Conservation (phyloP, 345 rosid genomes). For the Nephelium lappaceum region DNA sequence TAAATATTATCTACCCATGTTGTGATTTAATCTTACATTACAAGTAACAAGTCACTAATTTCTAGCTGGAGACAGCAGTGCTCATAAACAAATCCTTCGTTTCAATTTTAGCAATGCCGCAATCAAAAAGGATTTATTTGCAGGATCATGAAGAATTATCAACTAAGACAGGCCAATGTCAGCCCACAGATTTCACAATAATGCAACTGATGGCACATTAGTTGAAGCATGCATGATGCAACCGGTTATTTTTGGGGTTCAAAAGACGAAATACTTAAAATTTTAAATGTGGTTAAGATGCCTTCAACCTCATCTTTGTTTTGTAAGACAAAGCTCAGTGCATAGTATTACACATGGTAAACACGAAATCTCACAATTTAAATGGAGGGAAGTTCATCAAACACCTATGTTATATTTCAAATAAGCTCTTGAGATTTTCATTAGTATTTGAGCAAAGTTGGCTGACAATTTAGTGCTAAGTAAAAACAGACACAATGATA, state of each 20-base stretch:
- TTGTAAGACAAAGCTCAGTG: neutral
- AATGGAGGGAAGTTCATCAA: neutral
- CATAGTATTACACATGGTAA: neutral
- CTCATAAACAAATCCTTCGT: neutral
- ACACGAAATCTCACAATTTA: neutral
- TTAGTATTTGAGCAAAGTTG: neutral
- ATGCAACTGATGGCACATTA: neutral
- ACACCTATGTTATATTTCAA: neutral
- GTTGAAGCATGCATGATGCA: neutral
- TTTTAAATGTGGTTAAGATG: neutral
- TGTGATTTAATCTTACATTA: neutral
- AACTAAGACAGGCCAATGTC: neutral
- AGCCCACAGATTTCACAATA: neutral
- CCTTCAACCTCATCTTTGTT: neutral
- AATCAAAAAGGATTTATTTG: neutral
- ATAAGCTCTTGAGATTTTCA: neutral
- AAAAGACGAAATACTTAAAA: neutral
- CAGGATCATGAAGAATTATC: neutral
- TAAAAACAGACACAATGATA: neutral
- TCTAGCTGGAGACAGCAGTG: neutral
- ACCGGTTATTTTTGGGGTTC: neutral
- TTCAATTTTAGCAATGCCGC: neutral
- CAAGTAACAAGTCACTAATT: neutral
- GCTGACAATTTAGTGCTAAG: neutral
- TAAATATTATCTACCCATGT: neutral